phyloP scores from a whole-genome alignment of 2,329 filamentous ascomycete species.

The Fusarium graminum region DNA sequence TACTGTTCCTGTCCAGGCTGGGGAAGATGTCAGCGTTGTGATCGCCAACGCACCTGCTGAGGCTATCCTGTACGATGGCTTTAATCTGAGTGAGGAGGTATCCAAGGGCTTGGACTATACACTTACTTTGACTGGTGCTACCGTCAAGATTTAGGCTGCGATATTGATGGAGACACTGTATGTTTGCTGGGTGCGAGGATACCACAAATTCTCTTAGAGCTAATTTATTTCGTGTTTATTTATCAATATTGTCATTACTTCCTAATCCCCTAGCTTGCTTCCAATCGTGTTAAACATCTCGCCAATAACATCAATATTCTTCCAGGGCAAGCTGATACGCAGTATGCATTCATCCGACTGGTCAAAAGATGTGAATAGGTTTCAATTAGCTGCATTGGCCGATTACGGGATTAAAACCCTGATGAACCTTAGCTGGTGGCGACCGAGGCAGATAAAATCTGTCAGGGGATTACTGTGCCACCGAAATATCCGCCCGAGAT shows the following conservation, averaged over 20 bases:
- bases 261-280: too few species aligned
- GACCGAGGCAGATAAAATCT: conserved; percentile 12
- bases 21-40: conserved; percentile 60
- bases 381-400: conserved; percentile 12
- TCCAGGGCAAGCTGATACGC: too few species aligned
- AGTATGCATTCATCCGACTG: too few species aligned
- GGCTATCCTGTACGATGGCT: conserved; percentile 61
- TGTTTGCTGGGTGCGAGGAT: too few species aligned
- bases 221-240: too few species aligned
- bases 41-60: conserved; percentile 62
- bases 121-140: conserved; percentile 52
- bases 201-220: too few species aligned
- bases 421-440: conserved; percentile 18
- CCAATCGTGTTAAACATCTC: too few species aligned
- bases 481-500: conserved; percentile 24
- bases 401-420: conserved; percentile 28
- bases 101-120: conserved; percentile 57
- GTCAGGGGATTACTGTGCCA: conserved; percentile 28
- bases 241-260: too few species aligned
- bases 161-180: neutral
- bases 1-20: conserved; percentile 51
- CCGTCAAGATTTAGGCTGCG: conserved; percentile 17
- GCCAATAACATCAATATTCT: too few species aligned
- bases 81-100: conserved; percentile 54
- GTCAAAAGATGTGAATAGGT: neutral